These are phyloP conservation scores for Alternaria gansuensis DNA, from an alignment of 2,329 filamentous ascomycete species.

Conservation along the genomic window DNA sequence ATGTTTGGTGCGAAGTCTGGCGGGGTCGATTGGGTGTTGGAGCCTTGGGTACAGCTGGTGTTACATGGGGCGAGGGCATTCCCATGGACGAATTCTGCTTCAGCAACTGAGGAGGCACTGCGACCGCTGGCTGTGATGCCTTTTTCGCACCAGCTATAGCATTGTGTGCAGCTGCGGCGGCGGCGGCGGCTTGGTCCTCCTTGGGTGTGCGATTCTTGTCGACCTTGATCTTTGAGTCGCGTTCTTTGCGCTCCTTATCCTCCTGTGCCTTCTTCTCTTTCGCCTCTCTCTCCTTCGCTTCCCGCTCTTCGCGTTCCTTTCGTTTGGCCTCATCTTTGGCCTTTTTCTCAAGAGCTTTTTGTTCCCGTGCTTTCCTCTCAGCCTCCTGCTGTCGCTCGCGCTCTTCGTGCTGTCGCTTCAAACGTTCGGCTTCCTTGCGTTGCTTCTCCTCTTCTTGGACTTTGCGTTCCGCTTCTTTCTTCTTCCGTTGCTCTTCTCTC, in stretches of 20 bases:
- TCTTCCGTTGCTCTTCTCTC: slow-evolving; percentile 89
- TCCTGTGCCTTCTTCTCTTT: slow-evolving; percentile 71
- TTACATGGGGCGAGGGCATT: slow-evolving; percentile 82
- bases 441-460: slow-evolving; percentile 88
- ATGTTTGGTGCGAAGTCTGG: slow-evolving; percentile 80
- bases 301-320: slow-evolving; percentile 73
- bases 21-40: slow-evolving; percentile 80
- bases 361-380: slow-evolving; percentile 83
- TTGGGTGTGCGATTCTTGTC: slow-evolving; percentile 56
- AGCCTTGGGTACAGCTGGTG: slow-evolving; percentile 82
- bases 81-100: slow-evolving; percentile 61
- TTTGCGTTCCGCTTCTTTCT: slow-evolving; percentile 89
- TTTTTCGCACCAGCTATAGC: slow-evolving; percentile 42
- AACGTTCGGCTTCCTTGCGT: slow-evolving; percentile 85
- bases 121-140: slow-evolving; percentile 56
- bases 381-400: slow-evolving; percentile 84
- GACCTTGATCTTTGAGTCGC: slow-evolving; percentile 63
- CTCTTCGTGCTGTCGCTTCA: slow-evolving; percentile 81
- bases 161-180: slow-evolving; percentile 42
- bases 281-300: slow-evolving; percentile 75
- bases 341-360: slow-evolving; percentile 83
- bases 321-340: slow-evolving; percentile 75
- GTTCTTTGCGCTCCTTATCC: slow-evolving; percentile 66
- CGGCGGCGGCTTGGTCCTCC: slow-evolving; percentile 53
- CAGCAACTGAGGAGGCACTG: slow-evolving; percentile 63